Base-by-base conservation (phyloP, 306 rosid genomes). In the Quercus glauca region DNA sequence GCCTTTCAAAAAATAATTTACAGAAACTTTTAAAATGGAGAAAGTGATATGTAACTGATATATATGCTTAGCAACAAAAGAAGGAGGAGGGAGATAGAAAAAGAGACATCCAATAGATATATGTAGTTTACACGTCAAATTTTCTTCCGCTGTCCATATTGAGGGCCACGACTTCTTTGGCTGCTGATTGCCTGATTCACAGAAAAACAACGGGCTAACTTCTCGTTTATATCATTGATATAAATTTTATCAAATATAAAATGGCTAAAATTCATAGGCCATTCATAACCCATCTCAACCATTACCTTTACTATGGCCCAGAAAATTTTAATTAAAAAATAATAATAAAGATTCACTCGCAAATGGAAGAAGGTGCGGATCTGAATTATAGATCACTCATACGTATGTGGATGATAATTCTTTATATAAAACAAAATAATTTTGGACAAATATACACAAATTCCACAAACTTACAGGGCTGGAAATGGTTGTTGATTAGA, bases 211-310 rank as follows among this genome's bases (percentile, higher is more conserved):
- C 4, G 15, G 21, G 13, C 20, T 72, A n/a, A 13, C 20, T 72
- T 55, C 13, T 6, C 23, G 31, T 0, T 49, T 71, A 23, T 41
- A 81, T 79, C 73, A 65, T 69, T 74, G 52, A 78, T 70, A 23
- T 25, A 37, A 17, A 35, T 35, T 53, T 77, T 10, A 33, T 23
- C 55, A 17, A 25, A 25, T 14, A 23, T 68, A 17, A 60, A 7
- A 45, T 3, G 20, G 49, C 64, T 55, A 10, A 79, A 69, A 71
- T 43, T 59, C 56, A 10, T 17, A 53, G 74, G 64, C 86, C 86
- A 73, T 65, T 68, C 84, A 79, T 80, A 78, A 67, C 84, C 68
- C 83, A 85, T 81, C 85, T 71, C 55, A 26, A 33, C 41, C 6
- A 31, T 17, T 33, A 31, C 82, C 15, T 12, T 49, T 2, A 51